Base-by-base conservation (phyloP, 495 filamentous ascomycete species). In the Penicillium cataractarum region DNA sequence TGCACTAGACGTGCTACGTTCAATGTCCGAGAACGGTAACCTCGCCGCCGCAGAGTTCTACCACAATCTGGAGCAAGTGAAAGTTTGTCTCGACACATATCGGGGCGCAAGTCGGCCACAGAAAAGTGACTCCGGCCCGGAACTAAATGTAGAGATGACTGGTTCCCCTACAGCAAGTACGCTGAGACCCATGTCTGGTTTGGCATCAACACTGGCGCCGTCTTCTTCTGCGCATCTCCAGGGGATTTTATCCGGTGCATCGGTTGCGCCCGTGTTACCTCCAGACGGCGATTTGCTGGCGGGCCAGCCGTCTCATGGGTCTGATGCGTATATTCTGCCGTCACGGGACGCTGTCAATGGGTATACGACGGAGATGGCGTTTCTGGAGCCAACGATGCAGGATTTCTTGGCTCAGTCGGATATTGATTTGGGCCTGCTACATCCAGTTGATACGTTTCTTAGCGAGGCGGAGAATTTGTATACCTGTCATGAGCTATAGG, bases 381-480 rank as follows among this genome's bases (percentile, higher is more conserved):
- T 80, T 44, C 56, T 80, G 55, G 76, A 80, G 55, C 78, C 78
- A 37, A 80, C 76, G 6, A 80, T 80, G 78, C 76, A 80, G 62
- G 74, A 79, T 42, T 80, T 80, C 27, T 64, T 80, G 1, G 78
- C 78, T 31, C 78, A 80, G 70, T 77, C 75, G 21, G 74, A 80
- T 68, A 72, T 80, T 21, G 76, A 78, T 63, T 48, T 80, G 44
- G 76, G 78, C 4, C 54, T 77, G 29, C 50, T 78, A 50, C 72
- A 79, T 64, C 75, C 77, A 6, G 75, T 79, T 52, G 78, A 80
- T 71, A 72, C 74, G 8, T 79, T 76, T 57, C 70, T 79, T 55
- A 74, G 66, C 35, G 76, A 80, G 32, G 66, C 68, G 13, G 78
- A 77, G 65, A 75, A 70, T 65, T 61, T 77, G 37, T 80, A 78